These are phyloP conservation scores for Camillea tinctor DNA, from an alignment of 2,329 filamentous ascomycete species.

Conservation along the genomic window DNA sequence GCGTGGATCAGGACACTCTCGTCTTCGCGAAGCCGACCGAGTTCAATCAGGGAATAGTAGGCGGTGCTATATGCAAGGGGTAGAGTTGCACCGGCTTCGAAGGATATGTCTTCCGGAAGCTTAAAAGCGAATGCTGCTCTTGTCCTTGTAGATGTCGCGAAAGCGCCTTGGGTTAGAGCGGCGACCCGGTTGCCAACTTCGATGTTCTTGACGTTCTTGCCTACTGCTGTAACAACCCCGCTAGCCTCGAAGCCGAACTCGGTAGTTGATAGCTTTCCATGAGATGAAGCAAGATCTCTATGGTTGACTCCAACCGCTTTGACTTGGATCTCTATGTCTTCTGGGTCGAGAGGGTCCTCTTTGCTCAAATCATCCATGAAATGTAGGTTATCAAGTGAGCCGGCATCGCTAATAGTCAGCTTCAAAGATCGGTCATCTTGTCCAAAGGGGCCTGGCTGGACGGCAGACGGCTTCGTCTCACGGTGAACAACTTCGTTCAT, in stretches of 20 bases:
- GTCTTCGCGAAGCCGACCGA: slow-evolving; percentile 26
- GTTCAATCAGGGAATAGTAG: slow-evolving; percentile 27
- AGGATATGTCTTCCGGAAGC: slow-evolving; percentile 27
- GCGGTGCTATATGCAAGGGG: slow-evolving; percentile 29
- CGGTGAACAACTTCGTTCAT: slow-evolving; percentile 44
- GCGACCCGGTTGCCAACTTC: slow-evolving; percentile 30
- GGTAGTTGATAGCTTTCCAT: slow-evolving; percentile 26
- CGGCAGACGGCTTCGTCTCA: slow-evolving; percentile 38
- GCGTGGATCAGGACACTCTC: slow-evolving; percentile 30
- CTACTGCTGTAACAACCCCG: slow-evolving; percentile 27
- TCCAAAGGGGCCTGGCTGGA: slow-evolving; percentile 41
- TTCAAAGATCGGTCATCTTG: slow-evolving; percentile 25
- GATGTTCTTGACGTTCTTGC: slow-evolving; percentile 25
- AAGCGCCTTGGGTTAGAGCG: slow-evolving; percentile 39
- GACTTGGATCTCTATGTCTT: slow-evolving; percentile 34
- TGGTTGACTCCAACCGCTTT: slow-evolving; percentile 31
- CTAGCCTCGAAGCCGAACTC: slow-evolving; percentile 30
- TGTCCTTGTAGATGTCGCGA: slow-evolving; percentile 28
- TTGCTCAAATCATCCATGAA: slow-evolving; percentile 24
- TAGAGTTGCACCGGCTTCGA: slow-evolving; percentile 28
- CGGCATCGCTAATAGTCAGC: slow-evolving; percentile 25
- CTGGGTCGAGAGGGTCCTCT: slow-evolving; percentile 32
- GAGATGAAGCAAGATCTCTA: slow-evolving; percentile 27
- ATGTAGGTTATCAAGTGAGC: slow-evolving; percentile 31
- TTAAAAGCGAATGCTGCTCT: slow-evolving; percentile 30